Conservation (phyloP, 805 yeast species). For the Metschnikowia bowlesiae region DNA sequence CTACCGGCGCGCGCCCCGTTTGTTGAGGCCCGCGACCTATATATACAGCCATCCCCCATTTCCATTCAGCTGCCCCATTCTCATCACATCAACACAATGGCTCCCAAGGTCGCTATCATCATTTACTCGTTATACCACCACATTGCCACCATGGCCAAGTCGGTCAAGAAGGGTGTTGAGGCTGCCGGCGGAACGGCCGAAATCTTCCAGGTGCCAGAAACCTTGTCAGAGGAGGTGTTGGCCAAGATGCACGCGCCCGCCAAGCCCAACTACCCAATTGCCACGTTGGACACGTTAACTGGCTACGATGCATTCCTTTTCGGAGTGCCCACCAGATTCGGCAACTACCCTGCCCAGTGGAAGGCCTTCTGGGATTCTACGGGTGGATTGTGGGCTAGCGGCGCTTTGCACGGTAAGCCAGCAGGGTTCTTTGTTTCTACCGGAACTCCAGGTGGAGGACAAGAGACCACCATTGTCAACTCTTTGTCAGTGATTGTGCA, state of each 20-base stretch:
- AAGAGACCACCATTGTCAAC: constrained; percentile 19
- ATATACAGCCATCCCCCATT: background rate
- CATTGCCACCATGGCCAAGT: constrained; percentile 61
- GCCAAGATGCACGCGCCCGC: constrained; percentile 61
- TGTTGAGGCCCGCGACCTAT: background rate
- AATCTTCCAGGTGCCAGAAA: constrained; percentile 53
- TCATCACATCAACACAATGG: constrained; percentile 11
- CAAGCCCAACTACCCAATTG: constrained; percentile 58
- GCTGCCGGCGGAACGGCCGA: constrained; percentile 53
- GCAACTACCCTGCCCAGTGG: constrained; percentile 76
- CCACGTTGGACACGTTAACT: constrained; percentile 52
- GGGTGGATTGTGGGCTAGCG: constrained; percentile 75
- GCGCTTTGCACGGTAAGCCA: constrained; percentile 68
- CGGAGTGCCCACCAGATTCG: constrained; percentile 85
- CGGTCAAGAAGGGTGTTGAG: constrained; percentile 65
- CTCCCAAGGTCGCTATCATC: constrained; percentile 61
- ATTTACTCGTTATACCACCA: constrained; percentile 83
- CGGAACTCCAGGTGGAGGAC: constrained; percentile 70
- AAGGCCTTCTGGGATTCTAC: constrained; percentile 72
- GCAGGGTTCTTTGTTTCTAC: constrained; percentile 71
- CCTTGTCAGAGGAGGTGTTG: constrained; percentile 61
- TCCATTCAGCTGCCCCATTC: background rate
- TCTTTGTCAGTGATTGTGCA: constrained; percentile 18
- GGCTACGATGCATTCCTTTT: constrained; percentile 77
- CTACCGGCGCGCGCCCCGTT: background rate